Base-by-base conservation (phyloP, 495 filamentous ascomycete genomes). In the Penicillium lividum region DNA sequence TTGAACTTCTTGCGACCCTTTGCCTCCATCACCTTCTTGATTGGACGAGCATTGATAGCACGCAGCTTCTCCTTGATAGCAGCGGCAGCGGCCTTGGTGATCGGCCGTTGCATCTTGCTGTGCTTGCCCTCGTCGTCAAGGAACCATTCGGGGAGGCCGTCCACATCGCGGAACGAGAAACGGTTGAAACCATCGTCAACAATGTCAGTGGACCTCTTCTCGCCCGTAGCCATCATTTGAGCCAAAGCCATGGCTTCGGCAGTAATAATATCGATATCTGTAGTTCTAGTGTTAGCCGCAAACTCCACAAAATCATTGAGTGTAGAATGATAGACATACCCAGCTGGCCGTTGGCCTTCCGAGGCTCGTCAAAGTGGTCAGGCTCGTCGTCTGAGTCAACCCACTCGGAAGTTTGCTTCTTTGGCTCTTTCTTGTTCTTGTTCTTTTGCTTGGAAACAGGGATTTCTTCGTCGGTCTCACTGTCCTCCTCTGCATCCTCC, bases 201-300 rank as follows among this genome's bases (percentile, higher is more conserved):
- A 2, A 97, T 72, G 65, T 96, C 89, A 50, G 85, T 67, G 25
- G 81, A 85, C 9, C 87, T 88, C 69, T 87, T 93, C 66, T 94
- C 81, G 25, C 95, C 95, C 0, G 86, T 88, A 25, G 92, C 94
- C 56, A 99, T 84, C 66, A 90, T 83, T 55, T 98, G 94, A 3
- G 94, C 94, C n/a, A 99, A 81, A 7, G 91, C 92, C 94, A 99
- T 99, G 57, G 94, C 94, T 78, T 99, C 95, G 18, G 93, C 94
- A 8, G 94, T 99, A 64, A 98, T 94, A 65, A 99, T 97, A 71
- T 97, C 90, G 77, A 99, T 97, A 61, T 96, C 92, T 86, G 59
- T 18, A 73, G 60, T 54, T 63, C n/a, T 27, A 55, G 42, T 51
- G 58, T 78, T 67, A 80, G 73, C 59, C 65, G 50, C 8, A 44